phyloP scores from a whole-genome alignment of 768 basidiomycete genomes.

The Rhodotorula toruloides region DNA sequence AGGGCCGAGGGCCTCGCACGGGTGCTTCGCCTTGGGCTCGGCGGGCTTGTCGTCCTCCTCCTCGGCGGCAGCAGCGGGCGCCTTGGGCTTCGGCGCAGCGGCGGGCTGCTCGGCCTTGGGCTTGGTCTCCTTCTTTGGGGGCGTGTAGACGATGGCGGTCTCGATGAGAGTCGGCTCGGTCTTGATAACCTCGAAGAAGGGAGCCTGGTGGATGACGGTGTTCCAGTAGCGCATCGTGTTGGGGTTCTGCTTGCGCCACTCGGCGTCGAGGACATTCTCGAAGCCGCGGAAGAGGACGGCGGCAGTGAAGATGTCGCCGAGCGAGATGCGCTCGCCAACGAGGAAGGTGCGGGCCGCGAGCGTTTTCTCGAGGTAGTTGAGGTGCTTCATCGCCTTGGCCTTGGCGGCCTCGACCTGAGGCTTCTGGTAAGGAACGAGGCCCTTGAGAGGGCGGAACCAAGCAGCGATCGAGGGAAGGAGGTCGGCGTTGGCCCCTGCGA shows the following conservation, averaged over 20 bases:
- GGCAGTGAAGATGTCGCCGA: constrained; percentile 77
- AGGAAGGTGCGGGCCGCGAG: constrained; percentile 78
- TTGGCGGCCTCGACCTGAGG: constrained; percentile 48
- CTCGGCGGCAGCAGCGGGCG: constrained; percentile 37
- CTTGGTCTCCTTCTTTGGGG: constrained; percentile 59
- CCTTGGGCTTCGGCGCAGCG: constrained; percentile 44
- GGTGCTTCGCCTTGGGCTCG: constrained; percentile 62
- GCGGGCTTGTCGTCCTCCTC: constrained; percentile 26
- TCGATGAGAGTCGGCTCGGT: constrained; percentile 33
- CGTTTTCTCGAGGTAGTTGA: constrained; percentile 67
- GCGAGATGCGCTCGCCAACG: constrained; percentile 87
- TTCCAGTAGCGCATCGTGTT: constrained; percentile 78
- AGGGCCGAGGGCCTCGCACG: constrained; percentile 84
- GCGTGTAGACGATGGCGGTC: constrained; percentile 38
- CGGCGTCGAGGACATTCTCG: constrained; percentile 57
- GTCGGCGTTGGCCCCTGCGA: constrained; percentile 23
- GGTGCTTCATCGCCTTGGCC: constrained; percentile 46
- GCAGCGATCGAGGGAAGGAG: constrained; percentile 14
- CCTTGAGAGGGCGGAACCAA: constrained; percentile 50
- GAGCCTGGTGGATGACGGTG: constrained; percentile 79
- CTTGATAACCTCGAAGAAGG: constrained; percentile 59
- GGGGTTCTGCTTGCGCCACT: constrained; percentile 61
- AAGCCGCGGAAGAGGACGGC: constrained; percentile 57
- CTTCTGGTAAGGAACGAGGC: constrained; percentile 67
- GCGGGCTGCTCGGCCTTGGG: constrained; percentile 43